Evolutionary conservation across 1,284 basidiomycete species (phyloP).

Genomic region (Ustilago sp.): DNA sequence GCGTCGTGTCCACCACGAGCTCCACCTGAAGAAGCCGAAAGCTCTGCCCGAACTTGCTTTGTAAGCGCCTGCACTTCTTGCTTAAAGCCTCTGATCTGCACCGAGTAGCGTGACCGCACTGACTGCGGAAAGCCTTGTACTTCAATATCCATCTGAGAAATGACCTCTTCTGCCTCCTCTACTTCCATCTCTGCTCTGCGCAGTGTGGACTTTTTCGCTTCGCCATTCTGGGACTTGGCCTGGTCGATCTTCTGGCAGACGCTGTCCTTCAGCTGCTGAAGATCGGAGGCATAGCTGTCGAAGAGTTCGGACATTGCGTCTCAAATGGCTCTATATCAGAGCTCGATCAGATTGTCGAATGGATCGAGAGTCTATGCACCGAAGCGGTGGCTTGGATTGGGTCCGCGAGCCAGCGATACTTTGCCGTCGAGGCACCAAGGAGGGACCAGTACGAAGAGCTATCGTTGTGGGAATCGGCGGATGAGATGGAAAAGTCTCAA

Average conservation of each 20-base stretch:
- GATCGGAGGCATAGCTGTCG: constrained; percentile 66
- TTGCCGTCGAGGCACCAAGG: background rate
- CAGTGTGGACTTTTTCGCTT: constrained; percentile 84
- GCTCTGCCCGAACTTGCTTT: constrained; percentile 38
- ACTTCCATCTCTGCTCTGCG: constrained; percentile 92
- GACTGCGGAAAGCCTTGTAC: constrained; percentile 90
- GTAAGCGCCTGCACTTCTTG: constrained; percentile 57
- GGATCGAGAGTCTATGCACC: background rate
- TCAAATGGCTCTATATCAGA: background rate
- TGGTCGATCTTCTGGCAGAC: constrained; percentile 54
- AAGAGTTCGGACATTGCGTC: constrained; percentile 67
- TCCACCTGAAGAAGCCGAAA: constrained; percentile 20
- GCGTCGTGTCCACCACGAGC: constrained; percentile 24
- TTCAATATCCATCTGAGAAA: constrained; percentile 98
- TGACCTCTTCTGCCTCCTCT: constrained; percentile 96
- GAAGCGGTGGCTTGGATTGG: background rate
- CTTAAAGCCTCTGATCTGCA: constrained; percentile 57
- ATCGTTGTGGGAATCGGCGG: too few species aligned
- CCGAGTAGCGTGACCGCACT: constrained; percentile 57
- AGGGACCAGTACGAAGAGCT: too few species aligned
- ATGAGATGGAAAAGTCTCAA: too few species aligned
- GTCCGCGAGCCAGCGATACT: background rate
- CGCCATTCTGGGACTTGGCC: constrained; percentile 68
- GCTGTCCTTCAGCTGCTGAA: constrained; percentile 58
- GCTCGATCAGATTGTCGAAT: background rate